These are phyloP conservation scores for Fermentozyma sake DNA, from an alignment of 1,139 yeast genomes.

Conservation along the genomic window DNA sequence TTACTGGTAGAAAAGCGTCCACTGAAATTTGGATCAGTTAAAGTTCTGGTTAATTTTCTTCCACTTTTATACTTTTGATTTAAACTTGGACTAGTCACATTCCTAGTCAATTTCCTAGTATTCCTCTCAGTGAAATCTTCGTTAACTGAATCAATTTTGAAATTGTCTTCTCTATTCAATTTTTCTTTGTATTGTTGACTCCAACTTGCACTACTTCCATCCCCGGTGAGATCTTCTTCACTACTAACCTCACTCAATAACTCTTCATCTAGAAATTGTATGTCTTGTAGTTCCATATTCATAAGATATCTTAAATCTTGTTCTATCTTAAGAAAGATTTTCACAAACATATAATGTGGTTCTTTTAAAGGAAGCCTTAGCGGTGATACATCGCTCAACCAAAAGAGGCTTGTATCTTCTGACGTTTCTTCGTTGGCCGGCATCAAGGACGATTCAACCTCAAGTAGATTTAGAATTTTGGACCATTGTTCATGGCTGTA, in stretches of 20 bases:
- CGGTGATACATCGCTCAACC: conserved; percentile 65
- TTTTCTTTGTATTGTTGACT: neutral
- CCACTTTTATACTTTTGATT: neutral
- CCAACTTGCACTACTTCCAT: conserved; percentile 1
- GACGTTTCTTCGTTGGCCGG: neutral
- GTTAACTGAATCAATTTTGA: too few relatives aligned
- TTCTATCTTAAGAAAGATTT: conserved; percentile 25
- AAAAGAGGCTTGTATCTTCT: conserved; percentile 15
- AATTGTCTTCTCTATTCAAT: too few relatives aligned
- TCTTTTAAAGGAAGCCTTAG: conserved; percentile 62
- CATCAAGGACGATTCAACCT: neutral
- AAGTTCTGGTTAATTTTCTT: neutral
- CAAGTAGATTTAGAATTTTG: conserved; percentile 14
- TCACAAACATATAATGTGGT: conserved; percentile 55
- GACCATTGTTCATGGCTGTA: conserved; percentile 32
- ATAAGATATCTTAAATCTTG: conserved; percentile 5
- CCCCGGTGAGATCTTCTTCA: too few relatives aligned
- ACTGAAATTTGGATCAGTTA: too few relatives aligned
- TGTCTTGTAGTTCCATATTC: too few relatives aligned
- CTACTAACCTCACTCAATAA: too few relatives aligned
- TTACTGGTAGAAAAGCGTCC: too few relatives aligned
- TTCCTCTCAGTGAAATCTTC: too few relatives aligned
- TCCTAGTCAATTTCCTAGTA: too few relatives aligned
- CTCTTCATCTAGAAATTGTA: too few relatives aligned
- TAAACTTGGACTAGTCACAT: too few relatives aligned